Percentiles rank a stretch among this genome's conserved stretches.
These are phyloP conservation scores for Albifimbria verrucaria DNA, from an alignment of 2,329 filamentous ascomycete genomes.

Conservation along the genomic window DNA sequence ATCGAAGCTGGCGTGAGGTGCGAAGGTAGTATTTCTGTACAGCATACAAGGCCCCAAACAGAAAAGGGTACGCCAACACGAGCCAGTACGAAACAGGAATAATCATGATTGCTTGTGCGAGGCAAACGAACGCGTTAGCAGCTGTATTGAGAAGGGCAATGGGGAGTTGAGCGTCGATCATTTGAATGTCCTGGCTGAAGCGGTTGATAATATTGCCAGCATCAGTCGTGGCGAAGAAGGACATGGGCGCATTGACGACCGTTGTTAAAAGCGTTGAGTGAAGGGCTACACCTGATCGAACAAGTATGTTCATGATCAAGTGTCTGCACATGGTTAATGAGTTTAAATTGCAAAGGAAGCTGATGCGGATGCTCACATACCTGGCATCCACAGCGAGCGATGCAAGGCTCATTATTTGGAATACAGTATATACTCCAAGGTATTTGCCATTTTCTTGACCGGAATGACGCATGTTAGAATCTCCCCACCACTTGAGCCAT, in stretches of 20 bases:
- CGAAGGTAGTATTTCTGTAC: constrained; percentile 31
- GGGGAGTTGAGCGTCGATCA: constrained; percentile 34
- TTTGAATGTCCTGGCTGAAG: constrained; percentile 36
- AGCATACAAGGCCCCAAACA: constrained; percentile 6
- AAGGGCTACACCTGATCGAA: not conserved
- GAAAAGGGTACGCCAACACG: constrained; percentile 7
- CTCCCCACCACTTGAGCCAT: too few relatives aligned
- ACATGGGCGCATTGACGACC: constrained; percentile 25
- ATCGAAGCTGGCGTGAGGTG: constrained; percentile 49
- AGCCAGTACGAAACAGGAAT: constrained; percentile 11
- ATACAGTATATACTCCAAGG: too few relatives aligned
- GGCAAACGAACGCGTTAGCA: constrained; percentile 11
- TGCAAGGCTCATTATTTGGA: too few relatives aligned
- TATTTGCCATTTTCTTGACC: too few relatives aligned
- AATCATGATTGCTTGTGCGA: constrained; percentile 15
- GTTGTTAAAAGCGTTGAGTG: constrained; percentile 15
- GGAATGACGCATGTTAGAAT: too few relatives aligned
- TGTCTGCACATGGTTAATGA: too few relatives aligned
- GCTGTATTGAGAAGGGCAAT: constrained; percentile 15
- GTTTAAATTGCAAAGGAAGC: too few relatives aligned
- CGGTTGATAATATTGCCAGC: constrained; percentile 31
- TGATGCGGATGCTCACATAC: too few relatives aligned
- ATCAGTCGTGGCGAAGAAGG: constrained; percentile 31
- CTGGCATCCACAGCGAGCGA: too few relatives aligned
- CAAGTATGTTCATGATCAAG: too few relatives aligned